These are phyloP conservation scores for Elaeis oleifera DNA, from an alignment of 202 grass and related monocot genomes.

Conservation along the genomic window DNA sequence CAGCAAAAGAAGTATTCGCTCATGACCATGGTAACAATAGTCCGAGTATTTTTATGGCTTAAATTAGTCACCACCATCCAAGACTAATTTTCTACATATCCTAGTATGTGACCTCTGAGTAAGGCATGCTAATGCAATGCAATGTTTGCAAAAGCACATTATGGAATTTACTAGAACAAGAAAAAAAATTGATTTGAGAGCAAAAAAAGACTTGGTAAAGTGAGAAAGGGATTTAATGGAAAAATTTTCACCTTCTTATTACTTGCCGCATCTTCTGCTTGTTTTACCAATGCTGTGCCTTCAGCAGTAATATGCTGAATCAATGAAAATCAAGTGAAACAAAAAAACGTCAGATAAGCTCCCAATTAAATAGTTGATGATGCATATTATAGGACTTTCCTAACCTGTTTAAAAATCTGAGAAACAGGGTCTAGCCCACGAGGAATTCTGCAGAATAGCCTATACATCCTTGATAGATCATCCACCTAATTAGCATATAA, in stretches of 20 bases:
- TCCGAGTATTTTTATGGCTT: too few relatives aligned
- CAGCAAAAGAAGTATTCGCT: too few relatives aligned
- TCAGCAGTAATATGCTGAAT: constrained; percentile 81
- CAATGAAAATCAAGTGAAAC: constrained; percentile 1
- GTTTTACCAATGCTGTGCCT: constrained; percentile 81
- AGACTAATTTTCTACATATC: too few relatives aligned
- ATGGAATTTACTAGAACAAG: too few relatives aligned
- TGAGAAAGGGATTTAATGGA: not conserved
- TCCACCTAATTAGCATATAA: constrained; percentile 42
- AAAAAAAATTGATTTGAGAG: too few relatives aligned
- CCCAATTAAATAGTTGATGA: constrained; percentile 6
- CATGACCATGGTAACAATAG: too few relatives aligned
- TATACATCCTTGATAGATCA: constrained; percentile 90
- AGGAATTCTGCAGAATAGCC: constrained; percentile 75
- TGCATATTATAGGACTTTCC: constrained; percentile 1
- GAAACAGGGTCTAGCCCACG: constrained; percentile 86
- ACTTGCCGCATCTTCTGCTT: constrained; percentile 91
- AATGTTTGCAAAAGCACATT: too few relatives aligned
- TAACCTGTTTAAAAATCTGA: constrained; percentile 83
- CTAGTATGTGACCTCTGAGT: too few relatives aligned
- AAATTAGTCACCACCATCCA: too few relatives aligned
- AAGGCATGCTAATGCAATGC: too few relatives aligned
- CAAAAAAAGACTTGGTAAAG: too few relatives aligned
- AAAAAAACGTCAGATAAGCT: not conserved
- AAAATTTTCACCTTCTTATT: constrained; percentile 65